Percentiles rank a stretch among this genome's conserved stretches.
Conservation (phyloP, 176 grass and related monocot species). For the Themeda triandra region DNA sequence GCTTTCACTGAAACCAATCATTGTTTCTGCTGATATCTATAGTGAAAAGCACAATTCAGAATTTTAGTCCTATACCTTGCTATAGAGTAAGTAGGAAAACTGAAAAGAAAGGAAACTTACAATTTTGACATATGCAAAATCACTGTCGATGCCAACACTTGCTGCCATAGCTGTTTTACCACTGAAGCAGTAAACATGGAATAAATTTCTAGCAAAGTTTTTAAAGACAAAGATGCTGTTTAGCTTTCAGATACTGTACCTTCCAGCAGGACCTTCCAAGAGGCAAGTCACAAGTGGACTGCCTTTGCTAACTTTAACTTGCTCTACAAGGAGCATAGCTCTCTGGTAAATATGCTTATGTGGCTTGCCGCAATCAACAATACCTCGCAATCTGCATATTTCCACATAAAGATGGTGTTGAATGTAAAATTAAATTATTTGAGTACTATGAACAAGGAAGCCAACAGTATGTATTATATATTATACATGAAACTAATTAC, state of each 20-base stretch:
- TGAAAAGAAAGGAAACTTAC: slow-evolving; percentile 58
- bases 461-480: not conserved
- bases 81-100: not conserved
- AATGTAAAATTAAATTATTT: not conserved
- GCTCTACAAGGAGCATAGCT: slow-evolving; percentile 88
- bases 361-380: slow-evolving; percentile 83
- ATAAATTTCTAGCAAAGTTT: not conserved
- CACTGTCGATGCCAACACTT: slow-evolving; percentile 82
- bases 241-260: slow-evolving; percentile 26
- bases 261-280: slow-evolving; percentile 87
- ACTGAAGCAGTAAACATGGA: slow-evolving; percentile 34
- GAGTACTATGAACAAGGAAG: slow-evolving; percentile 7
- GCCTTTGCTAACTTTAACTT: slow-evolving; percentile 90
- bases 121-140: slow-evolving; percentile 96
- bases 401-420: not conserved
- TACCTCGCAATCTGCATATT: slow-evolving; percentile 67
- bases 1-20: slow-evolving; percentile 90
- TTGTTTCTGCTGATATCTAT: slow-evolving; percentile 93
- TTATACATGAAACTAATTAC: not conserved
- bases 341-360: slow-evolving; percentile 73
- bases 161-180: slow-evolving; percentile 75
- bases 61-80: not conserved
- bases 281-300: slow-evolving; percentile 97
- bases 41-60: slow-evolving; percentile 18
- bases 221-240: not conserved